Conservation (phyloP, 208 protist genomes). For the Trypanosoma theileri region DNA sequence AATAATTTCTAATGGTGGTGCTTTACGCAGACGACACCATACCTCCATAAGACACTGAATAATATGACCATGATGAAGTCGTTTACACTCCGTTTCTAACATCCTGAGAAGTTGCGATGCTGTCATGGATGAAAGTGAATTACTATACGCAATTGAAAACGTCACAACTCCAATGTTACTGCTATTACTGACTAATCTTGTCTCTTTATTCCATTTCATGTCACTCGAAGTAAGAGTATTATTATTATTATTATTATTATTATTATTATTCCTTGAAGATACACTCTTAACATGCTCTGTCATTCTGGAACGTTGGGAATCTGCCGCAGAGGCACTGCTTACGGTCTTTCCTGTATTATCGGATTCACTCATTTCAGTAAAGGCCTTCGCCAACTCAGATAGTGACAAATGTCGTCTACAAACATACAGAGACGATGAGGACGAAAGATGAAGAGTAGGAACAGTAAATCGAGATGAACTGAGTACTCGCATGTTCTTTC, state of each 20-base stretch:
- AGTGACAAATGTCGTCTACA: constrained; percentile 30
- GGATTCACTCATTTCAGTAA: constrained; percentile 37
- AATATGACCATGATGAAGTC: constrained; percentile 42
- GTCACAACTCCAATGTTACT: constrained; percentile 13
- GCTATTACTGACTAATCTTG: neutral
- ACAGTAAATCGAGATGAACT: neutral
- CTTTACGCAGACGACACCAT: constrained; percentile 23
- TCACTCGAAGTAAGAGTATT: neutral
- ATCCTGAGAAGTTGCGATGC: constrained; percentile 32
- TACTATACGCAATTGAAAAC: constrained; percentile 41
- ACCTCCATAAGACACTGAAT: constrained; percentile 58
- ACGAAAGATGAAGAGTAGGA: neutral
- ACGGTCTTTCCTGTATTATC: neutral
- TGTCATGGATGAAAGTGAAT: constrained; percentile 23
- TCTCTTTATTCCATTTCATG: neutral
- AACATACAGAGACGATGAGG: neutral
- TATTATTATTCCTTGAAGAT: neutral
- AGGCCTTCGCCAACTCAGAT: constrained; percentile 44
- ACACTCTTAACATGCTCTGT: no score
- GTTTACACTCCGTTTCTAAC: constrained; percentile 33
- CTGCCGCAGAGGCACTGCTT: neutral
- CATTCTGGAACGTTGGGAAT: neutral
- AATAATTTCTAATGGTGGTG: constrained; percentile 4
- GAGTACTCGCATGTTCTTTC: constrained; percentile 8
- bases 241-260: constrained; percentile 2